phyloP scores from a whole-genome alignment of 2,329 filamentous ascomycete species.

The Septoria petroselini region DNA sequence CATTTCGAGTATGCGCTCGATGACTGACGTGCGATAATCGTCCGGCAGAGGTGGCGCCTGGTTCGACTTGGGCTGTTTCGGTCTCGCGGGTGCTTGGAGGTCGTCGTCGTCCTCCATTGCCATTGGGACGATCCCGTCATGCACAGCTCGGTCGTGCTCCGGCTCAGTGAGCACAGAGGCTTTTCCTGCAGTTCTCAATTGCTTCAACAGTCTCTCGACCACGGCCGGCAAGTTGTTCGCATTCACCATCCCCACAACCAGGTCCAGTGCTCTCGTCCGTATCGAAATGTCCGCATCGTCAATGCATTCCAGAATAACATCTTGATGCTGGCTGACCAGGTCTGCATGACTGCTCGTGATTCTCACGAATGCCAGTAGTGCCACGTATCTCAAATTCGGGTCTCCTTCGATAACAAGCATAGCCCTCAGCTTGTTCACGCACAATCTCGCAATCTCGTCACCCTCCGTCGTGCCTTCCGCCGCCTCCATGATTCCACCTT shows the following conservation, averaged over 20 bases:
- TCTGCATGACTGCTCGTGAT: constrained; percentile 85
- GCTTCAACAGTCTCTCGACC: constrained; percentile 81
- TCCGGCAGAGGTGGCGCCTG: constrained; percentile 67
- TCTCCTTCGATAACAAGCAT: constrained; percentile 95
- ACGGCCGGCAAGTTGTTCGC: constrained; percentile 79
- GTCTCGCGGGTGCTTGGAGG: constrained; percentile 54
- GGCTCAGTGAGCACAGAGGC: constrained; percentile 48
- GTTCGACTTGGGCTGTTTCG: constrained; percentile 48
- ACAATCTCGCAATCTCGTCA: constrained; percentile 88
- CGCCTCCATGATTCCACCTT: constrained; percentile 86
- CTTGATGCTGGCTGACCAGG: constrained; percentile 86
- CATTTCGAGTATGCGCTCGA: constrained; percentile 79
- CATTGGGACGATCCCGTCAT: constrained; percentile 46
- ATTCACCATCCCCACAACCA: constrained; percentile 92
- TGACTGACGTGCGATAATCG: constrained; percentile 80
- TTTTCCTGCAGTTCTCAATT: constrained; percentile 67
- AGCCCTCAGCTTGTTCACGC: constrained; percentile 85
- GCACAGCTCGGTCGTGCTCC: constrained; percentile 47
- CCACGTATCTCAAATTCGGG: constrained; percentile 96
- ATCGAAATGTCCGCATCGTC: constrained; percentile 96
- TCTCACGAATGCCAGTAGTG: constrained; percentile 89
- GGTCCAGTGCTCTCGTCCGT: constrained; percentile 82
- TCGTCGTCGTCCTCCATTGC: constrained; percentile 59
- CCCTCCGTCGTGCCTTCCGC: constrained; percentile 75
- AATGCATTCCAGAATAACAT: constrained; percentile 94